phyloP scores from a whole-genome alignment of 345 rosid species.

The Arabidopsis thaliana region DNA sequence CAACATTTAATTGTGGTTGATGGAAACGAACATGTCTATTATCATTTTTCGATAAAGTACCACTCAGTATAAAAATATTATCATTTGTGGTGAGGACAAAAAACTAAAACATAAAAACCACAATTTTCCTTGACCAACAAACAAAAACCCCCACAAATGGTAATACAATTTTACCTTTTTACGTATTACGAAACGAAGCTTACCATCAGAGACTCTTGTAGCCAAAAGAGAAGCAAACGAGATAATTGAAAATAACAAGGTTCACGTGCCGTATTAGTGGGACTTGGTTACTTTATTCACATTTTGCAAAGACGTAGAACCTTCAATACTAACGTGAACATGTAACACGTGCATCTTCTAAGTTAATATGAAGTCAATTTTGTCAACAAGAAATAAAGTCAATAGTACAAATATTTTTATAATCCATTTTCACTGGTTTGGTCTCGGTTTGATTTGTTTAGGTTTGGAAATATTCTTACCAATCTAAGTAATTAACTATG shows the following conservation, averaged over 20 bases:
- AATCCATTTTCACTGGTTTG: slow-evolving; percentile 13
- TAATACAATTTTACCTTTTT: neutral
- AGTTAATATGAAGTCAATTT: slow-evolving; percentile 25
- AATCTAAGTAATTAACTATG: slow-evolving; percentile 10
- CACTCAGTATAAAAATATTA: too few species aligned
- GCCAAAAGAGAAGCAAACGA: slow-evolving; percentile 13
- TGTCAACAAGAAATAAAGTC: slow-evolving; percentile 32
- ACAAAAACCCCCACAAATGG: too few species aligned
- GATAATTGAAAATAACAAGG: slow-evolving; percentile 1
- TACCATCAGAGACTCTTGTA: neutral
- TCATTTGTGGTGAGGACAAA: neutral
- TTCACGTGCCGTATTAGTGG: slow-evolving; percentile 14
- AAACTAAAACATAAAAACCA: neutral
- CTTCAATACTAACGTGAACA: slow-evolving; percentile 20
- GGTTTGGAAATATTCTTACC: neutral
- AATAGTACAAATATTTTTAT: neutral
- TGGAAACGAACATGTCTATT: neutral
- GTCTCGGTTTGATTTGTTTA: slow-evolving; percentile 16
- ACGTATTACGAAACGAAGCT: neutral
- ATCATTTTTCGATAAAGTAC: neutral
- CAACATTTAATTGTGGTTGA: neutral
- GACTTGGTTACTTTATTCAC: slow-evolving; percentile 18
- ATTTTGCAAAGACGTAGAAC: slow-evolving; percentile 32
- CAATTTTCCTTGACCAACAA: neutral
- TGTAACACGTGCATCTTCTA: slow-evolving; percentile 26